Evolutionary conservation across 2,329 filamentous ascomycete genomes (phyloP).

Genomic region (Chalara sp.): DNA sequence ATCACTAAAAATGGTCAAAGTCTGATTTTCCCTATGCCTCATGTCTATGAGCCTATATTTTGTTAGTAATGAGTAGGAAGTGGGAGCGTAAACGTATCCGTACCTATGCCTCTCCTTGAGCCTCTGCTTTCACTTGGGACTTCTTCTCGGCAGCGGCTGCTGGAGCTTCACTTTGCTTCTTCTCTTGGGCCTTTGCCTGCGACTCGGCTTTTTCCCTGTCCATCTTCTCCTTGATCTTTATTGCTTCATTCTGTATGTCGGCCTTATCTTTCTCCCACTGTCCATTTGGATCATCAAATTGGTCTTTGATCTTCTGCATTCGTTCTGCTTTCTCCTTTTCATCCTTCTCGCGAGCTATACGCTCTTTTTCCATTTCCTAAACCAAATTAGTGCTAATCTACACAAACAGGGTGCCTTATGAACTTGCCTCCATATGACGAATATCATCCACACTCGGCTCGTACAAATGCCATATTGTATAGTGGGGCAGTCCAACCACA

Average conservation of each 20-base stretch:
- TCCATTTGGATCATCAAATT: conserved; percentile 67
- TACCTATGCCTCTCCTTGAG: not conserved
- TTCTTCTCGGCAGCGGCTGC: not conserved
- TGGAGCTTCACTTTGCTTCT: conserved; percentile 6
- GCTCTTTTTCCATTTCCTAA: conserved; percentile 88
- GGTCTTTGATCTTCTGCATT: conserved; percentile 70
- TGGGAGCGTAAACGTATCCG: not conserved
- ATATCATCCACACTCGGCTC: conserved; percentile 98
- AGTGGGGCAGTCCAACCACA: conserved; percentile 91
- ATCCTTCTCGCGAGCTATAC: conserved; percentile 71
- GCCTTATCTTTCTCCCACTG: conserved; percentile 92
- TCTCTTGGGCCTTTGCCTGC: not conserved
- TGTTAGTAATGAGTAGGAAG: no score
- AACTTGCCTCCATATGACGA: conserved; percentile 78
- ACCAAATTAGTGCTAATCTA: conserved; percentile 10
- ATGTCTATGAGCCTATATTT: no score
- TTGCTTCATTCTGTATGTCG: conserved; percentile 62
- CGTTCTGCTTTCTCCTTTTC: conserved; percentile 68
- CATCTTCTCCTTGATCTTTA: conserved; percentile 36
- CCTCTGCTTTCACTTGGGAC: no score
- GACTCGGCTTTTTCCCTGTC: conserved; percentile 6
- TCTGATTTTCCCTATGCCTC: no score
- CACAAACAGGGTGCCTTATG: not conserved
- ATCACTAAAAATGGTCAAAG: no score
- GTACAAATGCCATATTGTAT: conserved; percentile 99